Evolutionary conservation across 2,329 filamentous ascomycete genomes (phyloP).

Genomic region (Calonectria hawksworthii): DNA sequence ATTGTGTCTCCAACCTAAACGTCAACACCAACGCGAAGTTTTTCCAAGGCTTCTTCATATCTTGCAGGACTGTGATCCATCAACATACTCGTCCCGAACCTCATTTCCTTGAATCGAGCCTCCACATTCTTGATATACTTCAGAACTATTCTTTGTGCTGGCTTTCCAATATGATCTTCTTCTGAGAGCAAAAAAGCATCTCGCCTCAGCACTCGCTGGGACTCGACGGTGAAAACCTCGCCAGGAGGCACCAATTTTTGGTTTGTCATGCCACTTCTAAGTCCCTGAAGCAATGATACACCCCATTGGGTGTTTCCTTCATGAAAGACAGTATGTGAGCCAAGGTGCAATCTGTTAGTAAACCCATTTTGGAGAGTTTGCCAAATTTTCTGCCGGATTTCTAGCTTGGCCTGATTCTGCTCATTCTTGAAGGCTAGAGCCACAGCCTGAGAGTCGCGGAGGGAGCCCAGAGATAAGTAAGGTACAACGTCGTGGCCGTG

Average conservation of each 20-base stretch:
- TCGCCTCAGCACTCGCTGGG: conserved; percentile 74
- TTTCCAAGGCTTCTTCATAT: conserved; percentile 79
- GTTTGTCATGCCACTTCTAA: conserved; percentile 77
- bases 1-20: conserved; percentile 33
- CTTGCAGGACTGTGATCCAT: conserved; percentile 81
- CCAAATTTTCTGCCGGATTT: conserved; percentile 77
- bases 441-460: conserved; percentile 82
- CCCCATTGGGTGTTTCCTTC: conserved; percentile 78
- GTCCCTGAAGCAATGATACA: conserved; percentile 73
- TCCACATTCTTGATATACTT: conserved; percentile 81
- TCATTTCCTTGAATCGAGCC: conserved; percentile 76
- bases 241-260: conserved; percentile 81
- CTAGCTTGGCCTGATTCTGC: conserved; percentile 74
- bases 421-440: conserved; percentile 82
- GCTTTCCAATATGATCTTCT: conserved; percentile 69
- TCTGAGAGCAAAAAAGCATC: conserved; percentile 70
- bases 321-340: conserved; percentile 51
- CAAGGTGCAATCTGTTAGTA: conserved; percentile 71
- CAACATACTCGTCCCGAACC: conserved; percentile 81
- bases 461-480: conserved; percentile 77
- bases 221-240: conserved; percentile 82
- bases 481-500: conserved; percentile 83
- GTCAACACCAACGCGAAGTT: conserved; percentile 66
- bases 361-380: conserved; percentile 73
- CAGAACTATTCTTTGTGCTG: conserved; percentile 77